phyloP scores from a whole-genome alignment of 2,329 filamentous ascomycete genomes.

The Trichoderma pleuroti region DNA sequence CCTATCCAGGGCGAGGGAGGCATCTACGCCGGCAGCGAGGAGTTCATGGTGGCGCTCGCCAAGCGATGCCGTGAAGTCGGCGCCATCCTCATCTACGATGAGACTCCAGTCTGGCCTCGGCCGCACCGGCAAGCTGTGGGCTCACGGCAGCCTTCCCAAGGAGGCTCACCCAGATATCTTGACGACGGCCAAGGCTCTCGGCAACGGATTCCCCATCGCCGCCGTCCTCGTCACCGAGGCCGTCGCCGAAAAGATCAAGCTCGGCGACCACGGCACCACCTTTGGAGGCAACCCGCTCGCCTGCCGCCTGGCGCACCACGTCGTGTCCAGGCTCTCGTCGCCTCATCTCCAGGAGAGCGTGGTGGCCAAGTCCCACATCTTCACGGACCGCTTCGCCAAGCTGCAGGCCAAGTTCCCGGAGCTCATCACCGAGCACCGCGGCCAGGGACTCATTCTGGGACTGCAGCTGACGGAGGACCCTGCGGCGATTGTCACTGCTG shows the following conservation, averaged over 20 bases:
- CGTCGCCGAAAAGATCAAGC: constrained; percentile 42
- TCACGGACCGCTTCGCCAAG: constrained; percentile 46
- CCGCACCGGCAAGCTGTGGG: constrained; percentile 87
- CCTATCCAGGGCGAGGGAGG: constrained; percentile 97
- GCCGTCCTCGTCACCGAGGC: constrained; percentile 51
- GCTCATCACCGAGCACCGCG: constrained; percentile 74
- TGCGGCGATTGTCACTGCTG: constrained; percentile 73
- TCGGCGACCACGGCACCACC: constrained; percentile 87
- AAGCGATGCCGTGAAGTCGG: constrained; percentile 80
- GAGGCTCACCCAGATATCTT: constrained; percentile 90
- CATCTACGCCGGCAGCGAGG: constrained; percentile 75
- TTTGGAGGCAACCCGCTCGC: constrained; percentile 91
- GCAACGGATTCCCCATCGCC: constrained; percentile 93
- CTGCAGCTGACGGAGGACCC: constrained; percentile 76
- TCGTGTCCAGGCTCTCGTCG: constrained; percentile 73
- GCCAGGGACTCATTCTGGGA: constrained; percentile 80
- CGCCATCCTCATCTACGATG: constrained; percentile 88
- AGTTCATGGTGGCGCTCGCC: constrained; percentile 82
- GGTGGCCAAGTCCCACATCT: constrained; percentile 56
- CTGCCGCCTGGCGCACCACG: constrained; percentile 78
- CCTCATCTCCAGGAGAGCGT: constrained; percentile 68
- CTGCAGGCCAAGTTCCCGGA: constrained; percentile 56
- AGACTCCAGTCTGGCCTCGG: constrained; percentile 94
- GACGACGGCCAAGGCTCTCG: constrained; percentile 91
- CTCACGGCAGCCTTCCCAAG: constrained; percentile 68